Evolutionary conservation across 345 rosid species (phyloP), one percentile per base, ranked within the genome.

Genomic region (Rhizophora mangle): DNA sequence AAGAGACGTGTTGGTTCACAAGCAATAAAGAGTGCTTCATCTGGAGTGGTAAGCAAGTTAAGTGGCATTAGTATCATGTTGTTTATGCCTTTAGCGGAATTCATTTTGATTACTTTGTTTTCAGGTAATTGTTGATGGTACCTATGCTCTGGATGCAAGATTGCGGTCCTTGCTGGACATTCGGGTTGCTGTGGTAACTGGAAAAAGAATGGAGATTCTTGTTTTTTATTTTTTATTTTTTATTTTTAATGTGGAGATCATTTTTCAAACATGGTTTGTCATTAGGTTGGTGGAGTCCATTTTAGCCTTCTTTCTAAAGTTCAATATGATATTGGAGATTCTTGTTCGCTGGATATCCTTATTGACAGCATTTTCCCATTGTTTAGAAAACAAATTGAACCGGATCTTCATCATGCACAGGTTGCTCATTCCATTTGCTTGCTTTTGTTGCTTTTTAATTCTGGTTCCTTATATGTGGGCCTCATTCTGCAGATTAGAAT

Each of bases 391-490:
- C 96, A 90, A 78, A 96, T 92, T 80, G 99, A 96, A 82, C 98
- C 99, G 65, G 99, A 96, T 69, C 97, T 96, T 72, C 98, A 96
- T 80, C 98, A 96, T 84, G 99, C 99, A 64, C 99, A 92, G 98
- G 99, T 96, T 80, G 68, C 74, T 70, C 52, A 64, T 74, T 62
- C 70, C 63, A 68, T 74, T 32, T 51, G 47, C 53, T 70, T 32
- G 36, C 60, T 24, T 53, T 51, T 59, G 31, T 65, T 29, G 31
- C 46, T 72, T 74, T 34, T 68, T 57, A 57, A 57, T 57, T 62
- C 67, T 66, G 67, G 55, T 72, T 76, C 65, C 60, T 73, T 63
- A 72, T 60, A 76, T 64, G 18, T 75, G 67, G 76, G 29, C 49
- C 63, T 69, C 80, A 70, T 70, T 78, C 53, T 84, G 87, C 97